phyloP scores from a whole-genome alignment of 164 flowering plant species.

The Kingdonia uniflora region DNA sequence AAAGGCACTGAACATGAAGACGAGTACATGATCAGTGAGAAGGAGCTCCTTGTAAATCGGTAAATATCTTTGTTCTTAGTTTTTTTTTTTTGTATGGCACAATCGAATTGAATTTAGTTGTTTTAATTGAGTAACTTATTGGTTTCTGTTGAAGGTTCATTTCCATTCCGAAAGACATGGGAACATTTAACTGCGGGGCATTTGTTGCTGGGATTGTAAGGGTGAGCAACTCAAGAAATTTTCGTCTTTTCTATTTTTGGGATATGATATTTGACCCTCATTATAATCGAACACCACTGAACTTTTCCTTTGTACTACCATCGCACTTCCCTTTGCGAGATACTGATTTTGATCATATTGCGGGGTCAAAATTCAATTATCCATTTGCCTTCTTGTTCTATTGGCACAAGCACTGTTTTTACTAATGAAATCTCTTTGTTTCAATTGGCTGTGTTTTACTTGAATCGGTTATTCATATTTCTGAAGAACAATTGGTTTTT shows the following conservation, averaged over 20 bases:
- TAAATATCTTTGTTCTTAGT: slow-evolving; percentile 12
- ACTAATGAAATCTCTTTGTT: too few species aligned
- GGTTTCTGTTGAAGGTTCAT: slow-evolving; percentile 51
- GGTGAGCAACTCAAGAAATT: slow-evolving; percentile 33
- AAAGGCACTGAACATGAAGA: slow-evolving; percentile 99
- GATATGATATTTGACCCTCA: neutral
- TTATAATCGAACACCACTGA: slow-evolving; percentile 11
- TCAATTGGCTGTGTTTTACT: too few species aligned
- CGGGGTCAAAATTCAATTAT: too few species aligned
- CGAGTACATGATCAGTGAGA: slow-evolving; percentile 99
- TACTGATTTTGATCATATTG: too few species aligned
- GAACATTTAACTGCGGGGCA: slow-evolving; percentile 99
- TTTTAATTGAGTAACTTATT: slow-evolving; percentile 4
- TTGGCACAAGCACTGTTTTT: too few species aligned
- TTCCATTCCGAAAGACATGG: slow-evolving; percentile 99
- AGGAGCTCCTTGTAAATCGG: slow-evolving; percentile 95
- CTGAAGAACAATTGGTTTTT: slow-evolving; percentile 1
- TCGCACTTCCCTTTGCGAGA: too few species aligned
- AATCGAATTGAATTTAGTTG: slow-evolving; percentile 3
- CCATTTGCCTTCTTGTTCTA: too few species aligned
- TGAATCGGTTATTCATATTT: too few species aligned
- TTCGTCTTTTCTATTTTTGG: neutral
- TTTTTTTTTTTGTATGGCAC: neutral
- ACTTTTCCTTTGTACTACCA: neutral
- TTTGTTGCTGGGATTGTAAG: slow-evolving; percentile 99